Evolutionary conservation across 2,329 filamentous ascomycete genomes (phyloP).

Genomic region (Colletotrichum eremochloae): DNA sequence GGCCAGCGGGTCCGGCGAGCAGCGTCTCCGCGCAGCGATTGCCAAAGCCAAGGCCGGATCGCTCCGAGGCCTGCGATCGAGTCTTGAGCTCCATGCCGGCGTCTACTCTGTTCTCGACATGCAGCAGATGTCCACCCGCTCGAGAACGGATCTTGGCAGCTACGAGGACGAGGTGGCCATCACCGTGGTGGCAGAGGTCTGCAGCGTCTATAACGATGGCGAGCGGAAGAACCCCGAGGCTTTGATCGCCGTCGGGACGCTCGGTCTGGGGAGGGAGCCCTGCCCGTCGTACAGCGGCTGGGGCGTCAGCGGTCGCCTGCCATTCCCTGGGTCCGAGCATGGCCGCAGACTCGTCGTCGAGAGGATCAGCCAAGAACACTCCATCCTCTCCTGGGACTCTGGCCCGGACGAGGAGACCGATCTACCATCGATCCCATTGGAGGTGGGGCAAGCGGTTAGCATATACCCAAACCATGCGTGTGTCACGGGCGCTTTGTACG

Average conservation of each 20-base stretch:
- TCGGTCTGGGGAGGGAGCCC: constrained; percentile 73
- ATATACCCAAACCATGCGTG: constrained; percentile 77
- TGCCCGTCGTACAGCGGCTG: constrained; percentile 72
- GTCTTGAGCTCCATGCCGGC: constrained; percentile 73
- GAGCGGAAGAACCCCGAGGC: constrained; percentile 60
- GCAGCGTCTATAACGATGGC: constrained; percentile 66
- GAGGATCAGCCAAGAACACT: constrained; percentile 76
- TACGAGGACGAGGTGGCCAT: constrained; percentile 65
- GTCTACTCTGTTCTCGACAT: constrained; percentile 75
- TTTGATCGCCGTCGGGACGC: constrained; percentile 68
- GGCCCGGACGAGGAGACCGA: constrained; percentile 42
- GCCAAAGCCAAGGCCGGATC: constrained; percentile 5
- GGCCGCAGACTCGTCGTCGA: constrained; percentile 63
- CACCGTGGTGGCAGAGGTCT: constrained; percentile 71
- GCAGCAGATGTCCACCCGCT: constrained; percentile 73
- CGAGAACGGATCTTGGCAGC: constrained; percentile 44
- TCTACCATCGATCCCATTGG: constrained; percentile 53
- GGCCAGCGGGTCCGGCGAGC: neutral
- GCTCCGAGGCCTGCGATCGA: constrained; percentile 32
- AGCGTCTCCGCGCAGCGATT: constrained; percentile 4
- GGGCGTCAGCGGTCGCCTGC: constrained; percentile 65
- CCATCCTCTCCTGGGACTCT: constrained; percentile 66
- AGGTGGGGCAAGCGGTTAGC: constrained; percentile 48
- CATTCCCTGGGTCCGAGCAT: neutral
- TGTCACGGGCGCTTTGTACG: constrained; percentile 70